Conservation (phyloP, 768 basidiomycete species). For the Paxillus involutus region DNA sequence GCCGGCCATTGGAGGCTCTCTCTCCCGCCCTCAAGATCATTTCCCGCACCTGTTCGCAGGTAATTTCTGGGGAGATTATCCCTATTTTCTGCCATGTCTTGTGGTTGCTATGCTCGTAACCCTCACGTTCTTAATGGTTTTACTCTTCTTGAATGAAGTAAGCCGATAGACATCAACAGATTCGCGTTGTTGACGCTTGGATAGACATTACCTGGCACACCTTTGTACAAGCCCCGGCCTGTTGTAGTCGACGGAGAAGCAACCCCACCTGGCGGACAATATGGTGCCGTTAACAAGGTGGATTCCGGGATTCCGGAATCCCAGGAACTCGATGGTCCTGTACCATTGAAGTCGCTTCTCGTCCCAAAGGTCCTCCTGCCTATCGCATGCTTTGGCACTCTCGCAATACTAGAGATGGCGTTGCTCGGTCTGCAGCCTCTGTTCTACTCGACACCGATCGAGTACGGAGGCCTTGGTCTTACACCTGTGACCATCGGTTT, state of each 20-base stretch:
- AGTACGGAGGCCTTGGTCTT: slow-evolving; percentile 39
- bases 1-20: slow-evolving; percentile 51
- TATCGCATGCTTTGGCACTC: slow-evolving; percentile 32
- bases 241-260: not conserved
- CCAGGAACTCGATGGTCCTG: slow-evolving; percentile 19
- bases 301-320: not conserved
- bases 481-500: slow-evolving; percentile 38
- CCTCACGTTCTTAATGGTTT: slow-evolving; percentile 45
- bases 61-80: slow-evolving; percentile 50
- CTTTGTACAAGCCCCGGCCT: not conserved
- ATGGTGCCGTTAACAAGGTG: not conserved
- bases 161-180: not conserved
- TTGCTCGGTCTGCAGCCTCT: slow-evolving; percentile 38
- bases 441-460: slow-evolving; percentile 38
- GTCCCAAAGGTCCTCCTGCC: slow-evolving; percentile 33
- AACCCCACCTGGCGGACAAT: not conserved
- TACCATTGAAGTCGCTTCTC: slow-evolving; percentile 43
- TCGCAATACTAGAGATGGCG: slow-evolving; percentile 39
- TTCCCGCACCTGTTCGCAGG: slow-evolving; percentile 48
- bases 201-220: not conserved
- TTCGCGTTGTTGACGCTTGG: not conserved
- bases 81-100: slow-evolving; percentile 65
- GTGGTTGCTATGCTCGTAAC: slow-evolving; percentile 53
- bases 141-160: slow-evolving; percentile 54
- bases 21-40: slow-evolving; percentile 52